These are phyloP conservation scores for Aureobasidium sp. DNA, from an alignment of 2,329 filamentous ascomycete genomes.

Conservation along the genomic window DNA sequence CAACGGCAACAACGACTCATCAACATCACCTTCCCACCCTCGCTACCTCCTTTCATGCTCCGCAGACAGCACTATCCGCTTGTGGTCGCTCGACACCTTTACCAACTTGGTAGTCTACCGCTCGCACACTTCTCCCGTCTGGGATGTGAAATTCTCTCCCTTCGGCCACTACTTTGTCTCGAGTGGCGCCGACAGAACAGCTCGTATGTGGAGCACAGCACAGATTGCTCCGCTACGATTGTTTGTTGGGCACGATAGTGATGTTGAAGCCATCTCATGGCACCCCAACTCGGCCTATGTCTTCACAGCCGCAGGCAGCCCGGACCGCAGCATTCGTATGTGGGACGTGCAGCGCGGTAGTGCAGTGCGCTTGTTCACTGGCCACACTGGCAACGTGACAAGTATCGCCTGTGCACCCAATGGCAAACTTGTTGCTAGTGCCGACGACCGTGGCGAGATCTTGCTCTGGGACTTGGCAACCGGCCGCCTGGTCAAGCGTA, in stretches of 20 bases:
- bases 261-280: conserved; percentile 87
- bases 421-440: conserved; percentile 85
- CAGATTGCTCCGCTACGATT: conserved; percentile 83
- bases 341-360: conserved; percentile 87
- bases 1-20: conserved; percentile 39
- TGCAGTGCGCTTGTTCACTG: conserved; percentile 84
- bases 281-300: conserved; percentile 91
- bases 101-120: conserved; percentile 91
- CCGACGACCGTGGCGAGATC: conserved; percentile 81
- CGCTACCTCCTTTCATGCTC: conserved; percentile 82
- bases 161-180: conserved; percentile 93
- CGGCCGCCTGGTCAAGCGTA: conserved; percentile 80
- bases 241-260: conserved; percentile 85
- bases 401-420: conserved; percentile 78
- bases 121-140: conserved; percentile 82
- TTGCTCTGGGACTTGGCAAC: conserved; percentile 91
- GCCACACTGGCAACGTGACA: conserved; percentile 82
- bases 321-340: conserved; percentile 93
- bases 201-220: conserved; percentile 86
- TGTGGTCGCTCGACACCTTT: conserved; percentile 92
- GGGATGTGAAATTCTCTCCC: conserved; percentile 82
- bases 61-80: conserved; percentile 76
- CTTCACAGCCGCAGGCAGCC: conserved; percentile 70
- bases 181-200: conserved; percentile 81
- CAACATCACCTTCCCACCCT: conserved; percentile 33